phyloP scores from a whole-genome alignment of 2,329 filamentous ascomycete species.

The Hirsutella minnesotensis region DNA sequence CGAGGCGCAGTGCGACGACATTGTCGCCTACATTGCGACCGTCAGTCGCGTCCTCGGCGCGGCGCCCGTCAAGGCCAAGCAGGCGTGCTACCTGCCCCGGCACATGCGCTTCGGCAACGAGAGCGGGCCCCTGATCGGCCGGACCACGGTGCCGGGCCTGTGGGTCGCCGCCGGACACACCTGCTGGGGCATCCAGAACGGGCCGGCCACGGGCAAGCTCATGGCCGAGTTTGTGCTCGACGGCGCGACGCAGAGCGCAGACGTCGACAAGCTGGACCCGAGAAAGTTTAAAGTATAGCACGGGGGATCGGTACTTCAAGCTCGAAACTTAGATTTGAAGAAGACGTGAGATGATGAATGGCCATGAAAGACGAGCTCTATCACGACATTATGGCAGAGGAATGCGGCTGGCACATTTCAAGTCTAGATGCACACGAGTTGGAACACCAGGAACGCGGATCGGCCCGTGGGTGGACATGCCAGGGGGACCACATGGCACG shows the following conservation, averaged over 20 bases:
- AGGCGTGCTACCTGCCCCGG: constrained; percentile 89
- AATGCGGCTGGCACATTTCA: too few species aligned
- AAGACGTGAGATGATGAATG: too few species aligned
- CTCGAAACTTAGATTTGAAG: too few species aligned
- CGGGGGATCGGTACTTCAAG: not conserved
- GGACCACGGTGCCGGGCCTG: constrained; percentile 60
- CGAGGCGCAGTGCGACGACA: constrained; percentile 66
- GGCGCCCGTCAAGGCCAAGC: constrained; percentile 58
- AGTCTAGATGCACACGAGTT: too few species aligned
- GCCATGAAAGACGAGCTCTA: too few species aligned
- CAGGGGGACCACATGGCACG: too few species aligned
- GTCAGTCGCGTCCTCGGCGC: constrained; percentile 55
- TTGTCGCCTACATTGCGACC: constrained; percentile 63
- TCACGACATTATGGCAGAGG: too few species aligned
- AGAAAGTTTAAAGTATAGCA: constrained; percentile 43
- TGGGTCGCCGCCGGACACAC: constrained; percentile 84
- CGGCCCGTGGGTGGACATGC: too few species aligned
- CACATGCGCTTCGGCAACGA: constrained; percentile 51
- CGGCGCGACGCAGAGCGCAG: constrained; percentile 54
- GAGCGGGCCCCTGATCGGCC: constrained; percentile 63
- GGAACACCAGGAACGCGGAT: too few species aligned
- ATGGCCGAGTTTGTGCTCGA: constrained; percentile 73
- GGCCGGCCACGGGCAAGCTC: constrained; percentile 71
- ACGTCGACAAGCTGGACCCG: constrained; percentile 56
- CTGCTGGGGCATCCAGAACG: constrained; percentile 98